phyloP scores from a whole-genome alignment of 305 asterid genomes.

The Solanum hybrid region DNA sequence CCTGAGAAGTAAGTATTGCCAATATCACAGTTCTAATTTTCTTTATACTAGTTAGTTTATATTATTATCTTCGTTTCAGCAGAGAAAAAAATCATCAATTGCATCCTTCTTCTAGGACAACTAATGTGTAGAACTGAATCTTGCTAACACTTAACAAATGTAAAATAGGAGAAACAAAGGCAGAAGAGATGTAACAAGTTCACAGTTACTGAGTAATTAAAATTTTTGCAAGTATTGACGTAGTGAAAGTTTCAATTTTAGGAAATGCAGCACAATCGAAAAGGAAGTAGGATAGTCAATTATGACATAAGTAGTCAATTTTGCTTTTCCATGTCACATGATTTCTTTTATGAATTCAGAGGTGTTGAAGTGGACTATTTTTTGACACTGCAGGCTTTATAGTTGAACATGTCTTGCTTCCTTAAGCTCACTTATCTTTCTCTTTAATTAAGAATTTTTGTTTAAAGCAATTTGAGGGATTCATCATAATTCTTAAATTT shows the following conservation, averaged over 20 bases:
- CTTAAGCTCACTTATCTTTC: not conserved
- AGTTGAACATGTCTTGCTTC: not conserved
- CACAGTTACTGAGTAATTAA: not conserved
- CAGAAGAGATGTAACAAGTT: not conserved
- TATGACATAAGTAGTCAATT: too few relatives aligned
- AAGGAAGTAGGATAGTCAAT: not conserved
- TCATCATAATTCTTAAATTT: not conserved
- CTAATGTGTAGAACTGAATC: not conserved
- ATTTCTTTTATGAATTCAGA: not conserved
- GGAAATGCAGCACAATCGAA: not conserved
- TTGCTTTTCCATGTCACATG: not conserved
- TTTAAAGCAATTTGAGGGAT: not conserved
- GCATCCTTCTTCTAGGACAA: not conserved
- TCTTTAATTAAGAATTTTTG: not conserved
- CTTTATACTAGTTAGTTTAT: not conserved
- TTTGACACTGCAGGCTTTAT: not conserved
- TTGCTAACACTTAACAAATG: not conserved
- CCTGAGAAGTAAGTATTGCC: constrained; percentile 19
- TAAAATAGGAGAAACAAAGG: not conserved
- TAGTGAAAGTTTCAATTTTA: not conserved
- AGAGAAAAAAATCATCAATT: not conserved
- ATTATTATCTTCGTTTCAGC: not conserved
- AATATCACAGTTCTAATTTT: not conserved
- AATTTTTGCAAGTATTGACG: not conserved
- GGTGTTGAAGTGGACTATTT: not conserved